phyloP scores from a whole-genome alignment of 805 yeast genomes.

The Brettanomyces custersianus region DNA sequence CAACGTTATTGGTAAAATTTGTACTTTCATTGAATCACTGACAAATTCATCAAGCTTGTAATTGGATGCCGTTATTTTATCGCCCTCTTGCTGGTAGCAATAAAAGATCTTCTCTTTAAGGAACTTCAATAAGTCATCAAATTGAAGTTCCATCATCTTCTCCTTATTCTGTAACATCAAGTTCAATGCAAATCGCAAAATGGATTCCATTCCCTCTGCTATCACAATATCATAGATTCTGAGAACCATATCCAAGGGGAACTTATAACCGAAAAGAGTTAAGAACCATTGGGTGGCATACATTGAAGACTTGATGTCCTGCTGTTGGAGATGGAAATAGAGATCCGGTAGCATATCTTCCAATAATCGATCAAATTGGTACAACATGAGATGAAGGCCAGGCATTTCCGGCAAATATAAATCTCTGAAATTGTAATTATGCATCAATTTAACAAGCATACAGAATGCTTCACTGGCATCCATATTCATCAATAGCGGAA shows the following conservation, averaged over 20 bases:
- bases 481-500: conserved; percentile 77
- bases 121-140: conserved; percentile 70
- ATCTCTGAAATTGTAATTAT: conserved; percentile 69
- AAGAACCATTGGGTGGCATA: conserved; percentile 97
- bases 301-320: conserved; percentile 89
- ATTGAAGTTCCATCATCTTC: conserved; percentile 48
- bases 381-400: conserved; percentile 74
- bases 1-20: conserved; percentile 64
- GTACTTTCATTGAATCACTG: conserved; percentile 64
- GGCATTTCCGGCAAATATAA: conserved; percentile 87
- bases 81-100: conserved; percentile 32
- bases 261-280: conserved; percentile 89
- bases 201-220: conserved; percentile 84
- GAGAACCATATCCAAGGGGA: conserved; percentile 81
- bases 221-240: conserved; percentile 82
- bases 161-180: conserved; percentile 63
- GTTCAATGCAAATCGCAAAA: conserved; percentile 76
- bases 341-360: conserved; percentile 71
- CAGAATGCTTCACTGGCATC: conserved; percentile 81
- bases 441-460: conserved; percentile 73
- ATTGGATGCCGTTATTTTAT: conserved; percentile 17
- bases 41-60: conserved; percentile 72
- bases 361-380: conserved; percentile 82
- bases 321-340: conserved; percentile 67
- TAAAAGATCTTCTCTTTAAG: conserved; percentile 75